Percentiles rank a stretch among this genome's conserved stretches.
These are phyloP conservation scores for Piromyces finnis DNA, from an alignment of 192 early-diverging fungal species.

Conservation along the genomic window DNA sequence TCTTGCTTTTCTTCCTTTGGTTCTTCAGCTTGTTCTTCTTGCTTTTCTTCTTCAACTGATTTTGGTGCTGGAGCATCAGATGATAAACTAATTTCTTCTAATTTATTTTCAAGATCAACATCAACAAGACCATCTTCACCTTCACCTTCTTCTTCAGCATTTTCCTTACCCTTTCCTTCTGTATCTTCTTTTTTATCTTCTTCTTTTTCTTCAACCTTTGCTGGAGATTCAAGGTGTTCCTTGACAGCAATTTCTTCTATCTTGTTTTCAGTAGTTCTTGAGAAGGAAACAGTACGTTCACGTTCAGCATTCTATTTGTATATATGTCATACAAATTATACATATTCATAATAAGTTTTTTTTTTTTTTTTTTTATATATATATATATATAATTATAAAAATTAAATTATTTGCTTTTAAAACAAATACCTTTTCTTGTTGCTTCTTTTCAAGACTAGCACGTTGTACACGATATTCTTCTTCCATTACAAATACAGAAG, in stretches of 20 bases:
- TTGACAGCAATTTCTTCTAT: not conserved
- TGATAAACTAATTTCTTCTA: slow-evolving; percentile 17
- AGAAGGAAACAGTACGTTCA: not conserved
- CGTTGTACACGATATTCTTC: slow-evolving; percentile 76
- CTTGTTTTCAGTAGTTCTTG: not conserved
- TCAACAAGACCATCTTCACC: not conserved
- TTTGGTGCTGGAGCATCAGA: not conserved
- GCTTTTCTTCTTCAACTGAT: slow-evolving; percentile 2
- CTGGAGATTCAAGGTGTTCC: not conserved
- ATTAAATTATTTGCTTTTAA: too few species aligned
- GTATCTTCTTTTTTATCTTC: slow-evolving; percentile 10
- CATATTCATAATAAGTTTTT: too few species aligned
- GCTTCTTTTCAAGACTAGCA: slow-evolving; percentile 51
- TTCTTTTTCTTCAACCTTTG: slow-evolving; percentile 13
- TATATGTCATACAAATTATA: too few species aligned
- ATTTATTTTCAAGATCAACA: slow-evolving; percentile 3
- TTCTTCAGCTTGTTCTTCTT: slow-evolving; percentile 1
- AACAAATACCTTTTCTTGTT: slow-evolving; percentile 3
- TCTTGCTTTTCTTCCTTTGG: slow-evolving; percentile 2
- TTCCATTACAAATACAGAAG: slow-evolving; percentile 95
- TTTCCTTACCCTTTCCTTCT: slow-evolving; percentile 3
- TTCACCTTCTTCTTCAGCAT: slow-evolving; percentile 5
- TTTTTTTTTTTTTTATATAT: too few species aligned
- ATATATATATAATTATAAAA: not conserved
- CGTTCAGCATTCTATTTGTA: not conserved